Conservation (phyloP, 2,329 filamentous ascomycete genomes). For the Fusarium sororula region DNA sequence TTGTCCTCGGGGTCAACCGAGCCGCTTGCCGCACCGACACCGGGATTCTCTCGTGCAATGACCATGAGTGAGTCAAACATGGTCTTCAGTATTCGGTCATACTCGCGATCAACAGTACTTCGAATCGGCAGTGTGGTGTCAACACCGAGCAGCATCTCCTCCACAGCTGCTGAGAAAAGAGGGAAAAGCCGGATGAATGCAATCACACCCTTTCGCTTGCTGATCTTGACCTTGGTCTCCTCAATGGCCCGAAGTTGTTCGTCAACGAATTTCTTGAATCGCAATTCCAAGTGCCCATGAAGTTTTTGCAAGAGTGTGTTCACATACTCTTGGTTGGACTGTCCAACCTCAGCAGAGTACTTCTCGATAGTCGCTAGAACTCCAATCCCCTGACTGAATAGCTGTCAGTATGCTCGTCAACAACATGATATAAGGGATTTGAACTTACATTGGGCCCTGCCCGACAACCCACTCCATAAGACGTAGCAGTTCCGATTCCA, state of each 20-base stretch:
- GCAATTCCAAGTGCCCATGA: slow-evolving; percentile 75
- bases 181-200: slow-evolving; percentile 95
- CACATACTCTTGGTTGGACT: slow-evolving; percentile 93
- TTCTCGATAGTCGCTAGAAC: slow-evolving; percentile 83
- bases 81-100: slow-evolving; percentile 86
- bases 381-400: slow-evolving; percentile 82
- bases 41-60: slow-evolving; percentile 79
- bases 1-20: slow-evolving; percentile 81
- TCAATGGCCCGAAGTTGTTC: slow-evolving; percentile 96
- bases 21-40: slow-evolving; percentile 54
- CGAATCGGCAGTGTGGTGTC: slow-evolving; percentile 71
- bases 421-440: neutral
- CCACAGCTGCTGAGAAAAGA: slow-evolving; percentile 80
- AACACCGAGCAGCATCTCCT: slow-evolving; percentile 77
- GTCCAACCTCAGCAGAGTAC: slow-evolving; percentile 80
- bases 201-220: slow-evolving; percentile 97
- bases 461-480: slow-evolving; percentile 86
- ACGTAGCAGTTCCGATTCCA: slow-evolving; percentile 79
- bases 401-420: slow-evolving; percentile 22
- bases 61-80: slow-evolving; percentile 99
- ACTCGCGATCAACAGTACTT: slow-evolving; percentile 83
- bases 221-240: slow-evolving; percentile 98
- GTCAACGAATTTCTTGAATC: slow-evolving; percentile 90
- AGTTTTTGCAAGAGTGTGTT: slow-evolving; percentile 82
- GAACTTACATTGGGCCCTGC: slow-evolving; percentile 80